Evolutionary conservation across 2,329 filamentous ascomycete species (phyloP).

Genomic region (Trichoderma cornu-damae): DNA sequence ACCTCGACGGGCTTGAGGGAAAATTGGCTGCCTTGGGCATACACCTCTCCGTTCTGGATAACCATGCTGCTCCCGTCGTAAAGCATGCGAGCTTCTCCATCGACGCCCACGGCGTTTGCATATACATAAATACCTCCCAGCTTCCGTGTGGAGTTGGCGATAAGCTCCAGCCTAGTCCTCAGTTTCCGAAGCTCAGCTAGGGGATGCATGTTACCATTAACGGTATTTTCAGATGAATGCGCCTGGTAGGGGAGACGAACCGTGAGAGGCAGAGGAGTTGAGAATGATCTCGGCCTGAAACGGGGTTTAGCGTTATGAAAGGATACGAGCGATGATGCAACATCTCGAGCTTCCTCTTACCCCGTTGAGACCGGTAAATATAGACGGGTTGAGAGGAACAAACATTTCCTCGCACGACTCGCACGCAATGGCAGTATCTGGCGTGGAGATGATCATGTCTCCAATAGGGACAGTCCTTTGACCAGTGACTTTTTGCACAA

Average conservation of each 20-base stretch:
- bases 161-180: conserved; percentile 57
- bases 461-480: conserved; percentile 36
- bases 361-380: not conserved
- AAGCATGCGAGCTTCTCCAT: not conserved
- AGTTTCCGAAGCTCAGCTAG: conserved; percentile 68
- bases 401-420: conserved; percentile 34
- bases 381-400: conserved; percentile 11
- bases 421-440: conserved; percentile 36
- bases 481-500: conserved; percentile 34
- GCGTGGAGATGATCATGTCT: conserved; percentile 36
- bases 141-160: conserved; percentile 60
- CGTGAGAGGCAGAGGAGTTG: too few relatives aligned
- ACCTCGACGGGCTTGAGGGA: conserved; percentile 62
- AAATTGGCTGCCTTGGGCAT: conserved; percentile 61
- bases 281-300: too few relatives aligned
- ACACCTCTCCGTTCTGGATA: conserved; percentile 50
- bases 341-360: too few relatives aligned
- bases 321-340: too few relatives aligned
- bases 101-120: conserved; percentile 25
- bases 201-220: too few relatives aligned
- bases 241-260: too few relatives aligned
- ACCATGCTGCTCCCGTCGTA: conserved; percentile 47
- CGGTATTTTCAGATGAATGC: too few relatives aligned
- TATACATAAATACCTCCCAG: conserved; percentile 53
- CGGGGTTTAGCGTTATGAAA: too few relatives aligned